Evolutionary conservation across 352 stramenopile species (phyloP).

Genomic region (Phytophthora melonis): DNA sequence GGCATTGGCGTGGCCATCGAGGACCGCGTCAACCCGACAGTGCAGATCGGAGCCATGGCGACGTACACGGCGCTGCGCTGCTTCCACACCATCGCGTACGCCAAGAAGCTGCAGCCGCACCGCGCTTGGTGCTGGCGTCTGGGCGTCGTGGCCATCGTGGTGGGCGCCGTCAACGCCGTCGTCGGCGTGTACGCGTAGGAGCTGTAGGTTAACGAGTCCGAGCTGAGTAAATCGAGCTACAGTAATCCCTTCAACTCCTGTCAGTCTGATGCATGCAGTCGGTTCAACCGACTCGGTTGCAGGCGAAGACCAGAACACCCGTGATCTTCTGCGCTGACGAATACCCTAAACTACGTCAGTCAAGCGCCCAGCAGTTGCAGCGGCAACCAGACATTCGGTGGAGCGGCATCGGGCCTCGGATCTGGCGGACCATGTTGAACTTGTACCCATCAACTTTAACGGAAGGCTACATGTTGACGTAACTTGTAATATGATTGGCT

Average conservation of each 20-base stretch:
- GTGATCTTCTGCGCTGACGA: conserved; percentile 4
- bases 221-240: conserved; percentile 12
- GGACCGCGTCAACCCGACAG: conserved; percentile 22
- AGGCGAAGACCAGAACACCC: neutral
- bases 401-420: conserved; percentile 2
- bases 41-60: conserved; percentile 51
- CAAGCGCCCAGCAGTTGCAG: conserved; percentile 15
- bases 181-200: conserved; percentile 48
- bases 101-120: conserved; percentile 54
- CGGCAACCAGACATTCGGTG: conserved; percentile 15
- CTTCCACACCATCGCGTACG: conserved; percentile 60
- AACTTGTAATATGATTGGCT: conserved; percentile 28
- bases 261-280: conserved; percentile 1
- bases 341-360: conserved; percentile 29
- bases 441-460: conserved; percentile 23
- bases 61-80: conserved; percentile 54
- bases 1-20: conserved; percentile 45
- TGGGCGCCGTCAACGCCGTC: conserved; percentile 52
- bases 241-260: neutral
- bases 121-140: conserved; percentile 49
- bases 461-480: conserved; percentile 11
- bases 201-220: neutral
- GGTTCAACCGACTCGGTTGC: too few relatives aligned
- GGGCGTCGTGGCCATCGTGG: conserved; percentile 49
- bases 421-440: conserved; percentile 18